These are phyloP conservation scores for Thuidium tamariscinum DNA, from an alignment of 225 moss, liverwort and hornwort genomes.

Conservation along the genomic window DNA sequence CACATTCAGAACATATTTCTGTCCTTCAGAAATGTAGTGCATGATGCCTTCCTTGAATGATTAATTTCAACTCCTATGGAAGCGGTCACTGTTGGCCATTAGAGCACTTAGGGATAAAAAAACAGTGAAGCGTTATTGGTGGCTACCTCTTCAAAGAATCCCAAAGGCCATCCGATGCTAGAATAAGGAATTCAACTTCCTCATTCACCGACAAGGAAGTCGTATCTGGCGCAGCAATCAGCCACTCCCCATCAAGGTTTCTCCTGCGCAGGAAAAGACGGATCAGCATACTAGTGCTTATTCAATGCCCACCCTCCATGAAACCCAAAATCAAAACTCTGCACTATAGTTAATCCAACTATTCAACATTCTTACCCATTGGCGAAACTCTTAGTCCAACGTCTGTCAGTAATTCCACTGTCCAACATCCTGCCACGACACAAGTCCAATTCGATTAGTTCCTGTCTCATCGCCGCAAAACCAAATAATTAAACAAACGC, in stretches of 20 bases:
- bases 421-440: conserved; percentile 56
- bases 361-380: conserved; percentile 27
- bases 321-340: not conserved
- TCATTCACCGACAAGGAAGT: conserved; percentile 39
- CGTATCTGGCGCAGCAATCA: conserved; percentile 65
- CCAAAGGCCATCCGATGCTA: conserved; percentile 95
- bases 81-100: not conserved
- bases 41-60: not conserved
- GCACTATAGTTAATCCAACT: not conserved
- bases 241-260: conserved; percentile 60
- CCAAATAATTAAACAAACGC: not conserved
- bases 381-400: conserved; percentile 58
- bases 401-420: conserved; percentile 45
- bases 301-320: not conserved
- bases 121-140: not conserved
- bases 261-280: conserved; percentile 27
- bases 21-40: not conserved
- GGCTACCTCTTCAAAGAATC: conserved; percentile 75
- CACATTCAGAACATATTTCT: not conserved
- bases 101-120: not conserved
- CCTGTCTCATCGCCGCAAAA: not conserved
- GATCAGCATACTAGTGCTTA: not conserved
- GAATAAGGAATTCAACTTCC: conserved; percentile 62
- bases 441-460: not conserved
- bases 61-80: not conserved